Conservation (phyloP, 176 grass and related monocot species). For the Eragrostis nindensis region DNA sequence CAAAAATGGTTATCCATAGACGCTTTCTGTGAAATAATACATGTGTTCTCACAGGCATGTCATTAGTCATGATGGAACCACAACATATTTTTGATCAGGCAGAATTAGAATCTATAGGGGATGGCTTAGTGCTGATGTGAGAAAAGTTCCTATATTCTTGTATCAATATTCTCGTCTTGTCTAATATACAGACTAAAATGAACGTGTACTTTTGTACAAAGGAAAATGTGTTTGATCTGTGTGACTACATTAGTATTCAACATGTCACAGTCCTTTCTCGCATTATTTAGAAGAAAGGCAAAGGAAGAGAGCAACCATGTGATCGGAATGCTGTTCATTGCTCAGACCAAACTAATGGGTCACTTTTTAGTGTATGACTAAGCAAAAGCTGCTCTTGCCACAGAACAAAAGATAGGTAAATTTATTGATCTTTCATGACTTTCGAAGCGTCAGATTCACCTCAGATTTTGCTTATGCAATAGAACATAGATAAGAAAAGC, state of each 20-base stretch:
- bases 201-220: not conserved
- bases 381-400: constrained; percentile 3
- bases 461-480: not conserved
- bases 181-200: not conserved
- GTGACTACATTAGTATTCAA: constrained; percentile 10
- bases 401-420: not conserved
- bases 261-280: not conserved
- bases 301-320: not conserved
- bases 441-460: not conserved
- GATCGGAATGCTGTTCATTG: not conserved
- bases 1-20: constrained; percentile 32
- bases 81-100: not conserved
- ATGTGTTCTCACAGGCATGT: constrained; percentile 11
- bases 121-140: not conserved
- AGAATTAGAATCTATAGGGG: not conserved
- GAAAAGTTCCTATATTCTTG: constrained; percentile 2
- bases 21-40: constrained; percentile 21
- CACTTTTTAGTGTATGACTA: not conserved
- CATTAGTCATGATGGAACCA: constrained; percentile 28
- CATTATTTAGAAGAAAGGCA: constrained; percentile 26
- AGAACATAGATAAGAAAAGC: constrained; percentile 20
- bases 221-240: not conserved
- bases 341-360: not conserved
- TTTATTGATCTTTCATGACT: constrained; percentile 14
- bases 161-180: constrained; percentile 10